Percentiles rank a stretch among this genome's conserved stretches.
phyloP scores from a whole-genome alignment of 768 basidiomycete species.

The Suillus hirtellus region DNA sequence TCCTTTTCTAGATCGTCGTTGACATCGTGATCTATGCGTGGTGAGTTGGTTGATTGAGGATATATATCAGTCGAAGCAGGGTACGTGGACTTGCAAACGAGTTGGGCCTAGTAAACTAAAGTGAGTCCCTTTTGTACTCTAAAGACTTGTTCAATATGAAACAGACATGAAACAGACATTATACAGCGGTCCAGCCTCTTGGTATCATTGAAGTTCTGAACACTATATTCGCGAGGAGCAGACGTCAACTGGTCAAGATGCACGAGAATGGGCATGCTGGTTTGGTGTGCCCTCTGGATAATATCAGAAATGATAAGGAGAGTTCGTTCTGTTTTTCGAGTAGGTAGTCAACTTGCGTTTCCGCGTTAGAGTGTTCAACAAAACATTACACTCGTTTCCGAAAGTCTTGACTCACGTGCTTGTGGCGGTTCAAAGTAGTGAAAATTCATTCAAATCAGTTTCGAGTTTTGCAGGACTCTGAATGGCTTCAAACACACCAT shows the following conservation, averaged over 20 bases:
- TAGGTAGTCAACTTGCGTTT: background rate
- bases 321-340: background rate
- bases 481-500: no score
- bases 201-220: conserved; percentile 4
- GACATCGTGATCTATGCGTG: background rate
- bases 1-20: conserved; percentile 2
- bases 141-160: background rate
- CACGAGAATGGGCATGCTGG: conserved; percentile 1
- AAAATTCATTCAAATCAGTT: no score
- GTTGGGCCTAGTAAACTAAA: background rate
- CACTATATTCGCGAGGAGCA: background rate
- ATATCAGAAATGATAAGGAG: background rate
- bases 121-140: background rate
- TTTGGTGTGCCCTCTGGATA: background rate
- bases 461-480: no score
- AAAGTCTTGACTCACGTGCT: no score
- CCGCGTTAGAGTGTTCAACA: no score
- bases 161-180: conserved; percentile 2
- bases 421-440: no score
- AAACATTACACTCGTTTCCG: no score
- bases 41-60: background rate
- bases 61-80: background rate
- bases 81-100: background rate
- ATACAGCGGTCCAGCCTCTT: background rate
- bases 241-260: conserved; percentile 1